Evolutionary conservation across 768 basidiomycete species (phyloP).

Genomic region (Termitomyces sp.): DNA sequence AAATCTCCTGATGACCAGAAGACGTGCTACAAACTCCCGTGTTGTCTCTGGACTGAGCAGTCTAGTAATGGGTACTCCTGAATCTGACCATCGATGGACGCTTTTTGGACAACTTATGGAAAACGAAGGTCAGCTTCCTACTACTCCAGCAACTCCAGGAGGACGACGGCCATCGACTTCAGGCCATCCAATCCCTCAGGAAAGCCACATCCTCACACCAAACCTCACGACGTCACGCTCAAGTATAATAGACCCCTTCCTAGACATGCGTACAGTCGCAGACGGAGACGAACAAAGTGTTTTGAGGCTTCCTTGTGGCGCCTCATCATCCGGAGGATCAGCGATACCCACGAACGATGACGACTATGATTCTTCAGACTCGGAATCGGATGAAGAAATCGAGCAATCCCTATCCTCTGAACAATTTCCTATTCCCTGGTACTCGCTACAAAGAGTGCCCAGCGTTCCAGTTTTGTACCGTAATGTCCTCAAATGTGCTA

Average conservation of each 20-base stretch:
- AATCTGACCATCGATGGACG: slow-evolving; percentile 50
- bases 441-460: slow-evolving; percentile 25
- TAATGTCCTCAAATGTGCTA: slow-evolving; percentile 85
- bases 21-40: slow-evolving; percentile 12
- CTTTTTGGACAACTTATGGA: slow-evolving; percentile 73
- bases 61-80: slow-evolving; percentile 10
- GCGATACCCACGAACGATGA: slow-evolving; percentile 13
- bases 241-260: slow-evolving; percentile 14
- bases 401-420: slow-evolving; percentile 7
- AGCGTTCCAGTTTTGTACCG: slow-evolving; percentile 49
- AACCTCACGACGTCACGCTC: background rate
- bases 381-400: slow-evolving; percentile 8
- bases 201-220: background rate
- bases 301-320: background rate
- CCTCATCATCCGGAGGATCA: slow-evolving; percentile 2
- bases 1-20: slow-evolving; percentile 16
- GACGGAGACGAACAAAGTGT: slow-evolving; percentile 5
- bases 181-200: background rate
- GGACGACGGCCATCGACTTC: slow-evolving; percentile 10
- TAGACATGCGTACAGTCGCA: slow-evolving; percentile 6
- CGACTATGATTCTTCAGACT: slow-evolving; percentile 22
- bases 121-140: slow-evolving; percentile 47
- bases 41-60: slow-evolving; percentile 14
- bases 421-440: slow-evolving; percentile 12
- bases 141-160: slow-evolving; percentile 9